Conservation (phyloP, 1,139 yeast genomes). For the Candida sanyaensis region DNA sequence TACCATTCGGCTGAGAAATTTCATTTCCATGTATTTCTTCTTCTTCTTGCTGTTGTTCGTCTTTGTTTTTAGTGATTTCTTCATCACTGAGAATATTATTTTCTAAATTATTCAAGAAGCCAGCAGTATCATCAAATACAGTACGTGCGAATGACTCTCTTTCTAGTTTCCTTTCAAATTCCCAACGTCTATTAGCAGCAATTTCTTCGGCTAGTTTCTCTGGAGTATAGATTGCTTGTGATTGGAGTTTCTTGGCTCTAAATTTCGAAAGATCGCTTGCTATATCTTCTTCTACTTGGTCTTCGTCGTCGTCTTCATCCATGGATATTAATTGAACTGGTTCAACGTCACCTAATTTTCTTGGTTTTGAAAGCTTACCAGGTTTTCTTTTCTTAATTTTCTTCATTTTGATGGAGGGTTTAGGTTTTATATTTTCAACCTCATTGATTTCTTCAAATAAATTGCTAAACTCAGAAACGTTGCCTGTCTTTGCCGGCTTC, state of each 20-base stretch:
- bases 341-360: conserved; percentile 23
- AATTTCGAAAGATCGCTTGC: conserved; percentile 40
- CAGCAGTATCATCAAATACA: conserved; percentile 58
- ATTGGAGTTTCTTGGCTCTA: conserved; percentile 41
- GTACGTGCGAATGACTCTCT: conserved; percentile 24
- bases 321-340: conserved; percentile 27
- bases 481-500: background rate
- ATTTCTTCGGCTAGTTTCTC: conserved; percentile 53
- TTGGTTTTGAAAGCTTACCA: conserved; percentile 16
- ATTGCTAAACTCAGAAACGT: conserved; percentile 11
- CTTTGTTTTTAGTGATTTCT: conserved; percentile 1
- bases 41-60: background rate
- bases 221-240: conserved; percentile 31
- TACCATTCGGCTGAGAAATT: conserved; percentile 1
- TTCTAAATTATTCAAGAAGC: conserved; percentile 49
- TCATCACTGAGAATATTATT: conserved; percentile 10
- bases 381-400: conserved; percentile 34
- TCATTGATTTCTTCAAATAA: conserved; percentile 29
- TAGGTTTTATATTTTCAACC: conserved; percentile 40
- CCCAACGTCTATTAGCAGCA: conserved; percentile 28
- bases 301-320: conserved; percentile 35
- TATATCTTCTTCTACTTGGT: conserved; percentile 52
- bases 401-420: conserved; percentile 47
- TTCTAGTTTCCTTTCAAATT: conserved; percentile 30
- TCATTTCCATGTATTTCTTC: background rate